Evolutionary conservation across 1,284 basidiomycete genomes (phyloP).

Genomic region (Naganishia sp.): DNA sequence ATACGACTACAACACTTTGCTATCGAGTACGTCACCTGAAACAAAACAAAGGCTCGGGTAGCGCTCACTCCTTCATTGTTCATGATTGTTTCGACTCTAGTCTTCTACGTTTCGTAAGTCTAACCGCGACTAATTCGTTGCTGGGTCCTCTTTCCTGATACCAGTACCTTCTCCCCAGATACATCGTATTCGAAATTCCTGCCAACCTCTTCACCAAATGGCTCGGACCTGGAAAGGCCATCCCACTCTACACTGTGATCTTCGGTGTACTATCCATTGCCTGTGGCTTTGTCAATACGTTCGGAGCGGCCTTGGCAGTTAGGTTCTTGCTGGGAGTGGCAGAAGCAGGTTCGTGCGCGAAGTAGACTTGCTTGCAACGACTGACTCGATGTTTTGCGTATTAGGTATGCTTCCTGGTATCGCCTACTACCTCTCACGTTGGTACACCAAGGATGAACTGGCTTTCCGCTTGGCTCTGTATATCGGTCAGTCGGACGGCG

Average conservation of each 20-base stretch:
- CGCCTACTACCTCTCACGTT: slow-evolving; percentile 45
- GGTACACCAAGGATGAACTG: slow-evolving; percentile 35
- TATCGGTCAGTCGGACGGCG: slow-evolving; percentile 1
- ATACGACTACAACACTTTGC: slow-evolving; percentile 30
- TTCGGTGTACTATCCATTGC: slow-evolving; percentile 30
- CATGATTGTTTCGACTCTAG: not conserved
- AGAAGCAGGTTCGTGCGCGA: slow-evolving; percentile 37
- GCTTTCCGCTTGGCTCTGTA: slow-evolving; percentile 29
- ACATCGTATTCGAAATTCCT: slow-evolving; percentile 30
- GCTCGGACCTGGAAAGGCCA: slow-evolving; percentile 30
- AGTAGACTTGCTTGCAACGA: too few relatives aligned
- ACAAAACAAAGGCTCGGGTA: not conserved
- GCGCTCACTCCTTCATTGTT: not conserved
- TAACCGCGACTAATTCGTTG: not conserved
- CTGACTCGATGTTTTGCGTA: not conserved
- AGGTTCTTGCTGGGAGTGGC: slow-evolving; percentile 48
- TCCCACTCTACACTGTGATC: slow-evolving; percentile 29
- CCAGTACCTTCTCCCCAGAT: not conserved
- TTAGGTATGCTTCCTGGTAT: slow-evolving; percentile 34
- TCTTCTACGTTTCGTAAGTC: slow-evolving; percentile 27
- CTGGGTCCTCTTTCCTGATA: not conserved
- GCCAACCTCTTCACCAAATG: slow-evolving; percentile 33
- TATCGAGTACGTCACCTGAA: slow-evolving; percentile 7
- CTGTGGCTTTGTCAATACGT: slow-evolving; percentile 26
- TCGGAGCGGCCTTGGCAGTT: slow-evolving; percentile 35